Conservation (phyloP, 331 rosid genomes). For the Malus hybrid region DNA sequence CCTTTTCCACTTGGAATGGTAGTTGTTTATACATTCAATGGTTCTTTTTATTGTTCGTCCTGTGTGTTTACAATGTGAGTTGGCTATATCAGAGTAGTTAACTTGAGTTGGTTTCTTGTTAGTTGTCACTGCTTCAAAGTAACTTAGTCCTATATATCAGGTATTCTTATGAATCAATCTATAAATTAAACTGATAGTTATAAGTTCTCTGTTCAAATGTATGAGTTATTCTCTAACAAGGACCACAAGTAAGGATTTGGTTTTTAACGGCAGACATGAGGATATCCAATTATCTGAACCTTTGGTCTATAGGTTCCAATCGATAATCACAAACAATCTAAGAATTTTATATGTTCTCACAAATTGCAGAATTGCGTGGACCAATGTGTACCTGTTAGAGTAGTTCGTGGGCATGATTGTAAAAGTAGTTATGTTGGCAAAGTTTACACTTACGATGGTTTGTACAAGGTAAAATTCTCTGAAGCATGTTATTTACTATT, state of each 20-base stretch:
- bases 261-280: not conserved
- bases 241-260: not conserved
- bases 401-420: slow-evolving; percentile 81
- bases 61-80: not conserved
- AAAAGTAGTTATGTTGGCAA: slow-evolving; percentile 66
- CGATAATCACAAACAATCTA: not conserved
- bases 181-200: not conserved
- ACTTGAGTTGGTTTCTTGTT: not conserved
- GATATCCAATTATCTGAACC: not conserved
- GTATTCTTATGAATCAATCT: not conserved
- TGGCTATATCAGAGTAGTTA: not conserved
- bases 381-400: slow-evolving; percentile 76
- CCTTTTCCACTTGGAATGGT: not conserved
- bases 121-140: not conserved
- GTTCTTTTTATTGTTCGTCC: not conserved
- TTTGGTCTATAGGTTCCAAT: not conserved
- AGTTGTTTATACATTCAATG: not conserved
- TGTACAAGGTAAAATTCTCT: slow-evolving; percentile 65
- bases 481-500: not conserved
- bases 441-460: slow-evolving; percentile 94
- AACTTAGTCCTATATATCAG: not conserved
- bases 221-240: not conserved
- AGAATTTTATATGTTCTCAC: slow-evolving; percentile 15
- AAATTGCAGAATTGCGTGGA: slow-evolving; percentile 65
- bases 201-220: not conserved